phyloP scores from a whole-genome alignment of 2,329 filamentous ascomycete species.

The Dothidotthia symphoricarpi region DNA sequence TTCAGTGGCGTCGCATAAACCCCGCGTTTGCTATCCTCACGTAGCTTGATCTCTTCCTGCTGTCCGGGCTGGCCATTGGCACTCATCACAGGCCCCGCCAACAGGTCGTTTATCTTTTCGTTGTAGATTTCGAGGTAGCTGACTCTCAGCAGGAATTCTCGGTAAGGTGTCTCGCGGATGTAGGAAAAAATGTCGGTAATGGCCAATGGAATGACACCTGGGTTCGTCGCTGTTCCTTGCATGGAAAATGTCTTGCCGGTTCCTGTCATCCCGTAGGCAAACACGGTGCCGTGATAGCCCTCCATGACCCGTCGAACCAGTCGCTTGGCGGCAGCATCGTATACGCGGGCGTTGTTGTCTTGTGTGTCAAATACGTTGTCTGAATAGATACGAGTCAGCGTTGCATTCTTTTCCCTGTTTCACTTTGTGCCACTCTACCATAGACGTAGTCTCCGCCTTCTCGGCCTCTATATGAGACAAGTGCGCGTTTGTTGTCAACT shows the following conservation, averaged over 20 bases:
- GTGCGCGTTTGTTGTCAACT: conserved; percentile 77
- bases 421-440: conserved; percentile 57
- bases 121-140: conserved; percentile 99
- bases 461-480: conserved; percentile 80
- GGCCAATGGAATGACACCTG: conserved; percentile 92
- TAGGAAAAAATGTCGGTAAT: conserved; percentile 99
- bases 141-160: conserved; percentile 91
- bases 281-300: conserved; percentile 96
- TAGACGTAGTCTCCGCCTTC: conserved; percentile 87
- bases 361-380: conserved; percentile 96
- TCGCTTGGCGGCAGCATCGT: conserved; percentile 90
- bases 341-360: conserved; percentile 92
- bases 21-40: conserved; percentile 92
- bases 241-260: conserved; percentile 99
- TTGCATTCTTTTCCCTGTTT: conserved; percentile 6
- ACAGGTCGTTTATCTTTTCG: conserved; percentile 90
- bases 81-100: conserved; percentile 69
- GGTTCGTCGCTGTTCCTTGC: conserved; percentile 94
- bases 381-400: conserved; percentile 41
- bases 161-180: conserved; percentile 90
- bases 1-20: conserved; percentile 96
- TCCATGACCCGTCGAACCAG: conserved; percentile 97
- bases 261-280: conserved; percentile 98
- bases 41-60: conserved; percentile 94
- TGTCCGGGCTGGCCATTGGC: conserved; percentile 47